A percentile compares a stretch with the other conserved stretches of the same genome.
phyloP scores from a whole-genome alignment of 176 grass and related monocot genomes.

The Eleusine coracana region DNA sequence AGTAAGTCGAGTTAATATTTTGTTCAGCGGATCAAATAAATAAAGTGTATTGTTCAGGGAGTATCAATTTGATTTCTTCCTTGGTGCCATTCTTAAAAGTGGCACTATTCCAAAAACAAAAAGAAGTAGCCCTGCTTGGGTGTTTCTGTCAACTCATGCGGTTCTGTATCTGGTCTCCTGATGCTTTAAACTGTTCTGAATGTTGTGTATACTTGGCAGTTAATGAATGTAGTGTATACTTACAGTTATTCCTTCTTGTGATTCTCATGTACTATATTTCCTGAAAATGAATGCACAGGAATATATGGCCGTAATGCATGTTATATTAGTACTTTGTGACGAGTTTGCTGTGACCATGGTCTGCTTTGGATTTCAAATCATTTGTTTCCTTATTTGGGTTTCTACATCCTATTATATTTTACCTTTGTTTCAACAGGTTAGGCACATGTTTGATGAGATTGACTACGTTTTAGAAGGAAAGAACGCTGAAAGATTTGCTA shows the following conservation, averaged over 20 bases:
- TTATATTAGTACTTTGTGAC: slow-evolving; percentile 3
- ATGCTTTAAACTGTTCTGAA: not conserved
- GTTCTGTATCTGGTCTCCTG: not conserved
- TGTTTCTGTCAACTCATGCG: not conserved
- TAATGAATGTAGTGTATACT: not conserved
- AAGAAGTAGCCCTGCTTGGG: not conserved
- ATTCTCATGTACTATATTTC: not conserved
- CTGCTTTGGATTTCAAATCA: not conserved
- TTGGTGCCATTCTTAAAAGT: not conserved
- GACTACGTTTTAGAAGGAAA: slow-evolving; percentile 86
- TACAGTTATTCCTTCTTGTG: not conserved
- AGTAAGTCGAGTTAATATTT: too few relatives aligned
- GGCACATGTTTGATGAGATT: slow-evolving; percentile 99
- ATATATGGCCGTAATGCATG: not conserved
- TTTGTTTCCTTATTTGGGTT: slow-evolving; percentile 1
- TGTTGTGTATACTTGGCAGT: not conserved
- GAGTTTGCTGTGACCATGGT: not conserved
- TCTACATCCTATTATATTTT: slow-evolving; percentile 18
- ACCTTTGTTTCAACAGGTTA: slow-evolving; percentile 64
- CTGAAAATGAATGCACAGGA: not conserved
- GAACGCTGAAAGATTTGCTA: slow-evolving; percentile 92
- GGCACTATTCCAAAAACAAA: not conserved
- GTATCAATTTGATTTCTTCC: too few relatives aligned
- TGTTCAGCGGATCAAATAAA: too few relatives aligned
- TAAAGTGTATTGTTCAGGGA: too few relatives aligned